Base-by-base conservation (phyloP, 2,329 filamentous ascomycete species). In the Graphilbum sp. region DNA sequence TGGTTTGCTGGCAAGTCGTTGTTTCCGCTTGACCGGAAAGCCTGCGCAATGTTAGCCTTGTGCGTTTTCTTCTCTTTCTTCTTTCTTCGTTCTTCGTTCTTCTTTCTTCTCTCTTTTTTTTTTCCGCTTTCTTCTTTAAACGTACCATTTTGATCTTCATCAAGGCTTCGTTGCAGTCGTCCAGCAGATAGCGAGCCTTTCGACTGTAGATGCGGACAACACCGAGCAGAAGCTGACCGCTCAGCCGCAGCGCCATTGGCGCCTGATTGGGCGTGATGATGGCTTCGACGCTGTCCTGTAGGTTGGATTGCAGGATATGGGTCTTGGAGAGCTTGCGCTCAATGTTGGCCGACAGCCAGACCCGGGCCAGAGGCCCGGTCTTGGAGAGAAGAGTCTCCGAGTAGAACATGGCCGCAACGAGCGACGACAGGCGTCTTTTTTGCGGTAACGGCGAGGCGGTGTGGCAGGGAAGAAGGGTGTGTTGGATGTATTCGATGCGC, bases 321-420 rank as follows among this genome's bases (percentile, higher is more conserved):
- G 85, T 86, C 63, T 98, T 98, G 49, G 87, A 93, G 43, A 98
- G 76, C 65, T 96, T 98, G 67, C 88, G 86, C 72, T 96, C 90
- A 47, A 96, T 70, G 61, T 96, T 98, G 64, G 90, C 86, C 24
- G 90, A 94, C 44, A 96, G 74, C 90, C 90, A 98, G 63, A 96
- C 87, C 55, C 86, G 84, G 62, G 90, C 90, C 67, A 98, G 64
- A 53, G 90, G 88, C 66, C 90, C 90, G 51, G 85, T 94, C 77
- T 94, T 94, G 58, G 87, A 86, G 51, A 98, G 74, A 42, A 98
- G 74, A 39, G 85, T 86, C 66, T 94, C 86, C 38, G 90, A 94
- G 60, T 95, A 96, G 63, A 98, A 98, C 90, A 98, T 98, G 56
- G 32, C 40, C 30, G 41, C 38, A 45, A 46, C 41, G 40, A n/a